A percentile compares a stretch with the other conserved stretches of the same genome.
Conservation (phyloP, 176 grass and related monocot species). For the Juncus effusus region DNA sequence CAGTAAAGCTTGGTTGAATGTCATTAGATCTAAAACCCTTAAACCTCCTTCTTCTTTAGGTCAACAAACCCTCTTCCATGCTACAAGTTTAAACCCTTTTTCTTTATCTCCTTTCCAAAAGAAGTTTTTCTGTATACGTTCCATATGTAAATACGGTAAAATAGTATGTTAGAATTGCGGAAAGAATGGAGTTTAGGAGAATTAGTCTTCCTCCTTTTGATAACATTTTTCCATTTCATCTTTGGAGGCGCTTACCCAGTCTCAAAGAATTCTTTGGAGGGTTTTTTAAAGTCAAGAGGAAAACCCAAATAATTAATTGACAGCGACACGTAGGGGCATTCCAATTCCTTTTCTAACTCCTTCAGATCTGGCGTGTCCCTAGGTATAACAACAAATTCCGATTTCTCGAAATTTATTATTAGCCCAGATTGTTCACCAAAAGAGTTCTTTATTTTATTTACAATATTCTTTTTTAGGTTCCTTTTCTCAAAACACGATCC, state of each 20-base stretch:
- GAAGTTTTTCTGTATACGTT: background rate
- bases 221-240: background rate
- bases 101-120: background rate
- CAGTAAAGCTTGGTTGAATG: background rate
- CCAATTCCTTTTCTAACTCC: background rate
- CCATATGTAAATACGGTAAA: background rate
- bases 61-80: background rate
- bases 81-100: background rate
- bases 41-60: background rate
- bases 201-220: background rate
- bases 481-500: no score
- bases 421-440: background rate
- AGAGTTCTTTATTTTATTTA: no score
- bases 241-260: background rate
- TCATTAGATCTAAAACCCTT: background rate
- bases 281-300: background rate
- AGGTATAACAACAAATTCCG: background rate
- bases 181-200: background rate
- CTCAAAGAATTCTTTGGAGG: background rate
- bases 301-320: background rate
- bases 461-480: no score
- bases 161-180: background rate
- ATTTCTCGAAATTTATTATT: background rate
- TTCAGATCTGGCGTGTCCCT: background rate
- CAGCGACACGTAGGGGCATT: background rate